A percentile compares a stretch with the other conserved stretches of the same genome.
phyloP scores from a whole-genome alignment of 306 rosid genomes.

The Leucaena leucocephala region DNA sequence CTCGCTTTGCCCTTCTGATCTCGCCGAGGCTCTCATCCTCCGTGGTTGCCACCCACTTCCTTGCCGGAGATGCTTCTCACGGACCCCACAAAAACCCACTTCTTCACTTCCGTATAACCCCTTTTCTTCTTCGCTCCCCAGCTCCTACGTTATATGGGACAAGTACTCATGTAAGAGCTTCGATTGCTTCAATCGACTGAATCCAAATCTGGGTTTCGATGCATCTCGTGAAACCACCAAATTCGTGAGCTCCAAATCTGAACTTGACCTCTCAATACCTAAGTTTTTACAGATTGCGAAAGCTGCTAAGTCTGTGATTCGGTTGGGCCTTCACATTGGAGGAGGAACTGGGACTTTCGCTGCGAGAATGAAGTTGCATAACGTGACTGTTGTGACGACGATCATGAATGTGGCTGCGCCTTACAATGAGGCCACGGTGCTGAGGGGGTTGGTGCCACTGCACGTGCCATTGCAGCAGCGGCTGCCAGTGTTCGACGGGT shows the following conservation, averaged over 20 bases:
- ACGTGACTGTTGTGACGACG: constrained; percentile 77
- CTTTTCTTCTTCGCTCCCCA: constrained; percentile 63
- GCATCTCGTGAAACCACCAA: constrained; percentile 44
- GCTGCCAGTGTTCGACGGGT: constrained; percentile 84
- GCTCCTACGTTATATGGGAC: constrained; percentile 63
- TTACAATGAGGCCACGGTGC: constrained; percentile 75
- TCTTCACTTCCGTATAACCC: constrained; percentile 59
- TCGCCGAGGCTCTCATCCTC: constrained; percentile 69
- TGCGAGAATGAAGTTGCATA: constrained; percentile 74
- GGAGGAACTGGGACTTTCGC: constrained; percentile 92
- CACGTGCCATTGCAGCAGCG: constrained; percentile 96
- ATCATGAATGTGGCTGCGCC: constrained; percentile 86
- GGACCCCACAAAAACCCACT: constrained; percentile 65
- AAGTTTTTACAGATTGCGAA: constrained; percentile 76
- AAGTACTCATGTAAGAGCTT: constrained; percentile 75
- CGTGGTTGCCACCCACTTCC: constrained; percentile 99
- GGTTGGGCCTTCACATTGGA: constrained; percentile 82
- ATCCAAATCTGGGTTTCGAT: constrained; percentile 72
- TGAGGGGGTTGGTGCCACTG: constrained; percentile 83
- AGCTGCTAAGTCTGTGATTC: constrained; percentile 61
- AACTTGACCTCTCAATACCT: constrained; percentile 81
- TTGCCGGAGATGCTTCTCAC: constrained; percentile 87
- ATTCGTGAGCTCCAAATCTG: constrained; percentile 53
- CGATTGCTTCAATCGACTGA: constrained; percentile 59
- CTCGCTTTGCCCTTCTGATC: constrained; percentile 70